Evolutionary conservation across 176 grass and related monocot genomes (phyloP), one percentile per base, ranked within the genome.

Genomic region (Cenchrus americanus): DNA sequence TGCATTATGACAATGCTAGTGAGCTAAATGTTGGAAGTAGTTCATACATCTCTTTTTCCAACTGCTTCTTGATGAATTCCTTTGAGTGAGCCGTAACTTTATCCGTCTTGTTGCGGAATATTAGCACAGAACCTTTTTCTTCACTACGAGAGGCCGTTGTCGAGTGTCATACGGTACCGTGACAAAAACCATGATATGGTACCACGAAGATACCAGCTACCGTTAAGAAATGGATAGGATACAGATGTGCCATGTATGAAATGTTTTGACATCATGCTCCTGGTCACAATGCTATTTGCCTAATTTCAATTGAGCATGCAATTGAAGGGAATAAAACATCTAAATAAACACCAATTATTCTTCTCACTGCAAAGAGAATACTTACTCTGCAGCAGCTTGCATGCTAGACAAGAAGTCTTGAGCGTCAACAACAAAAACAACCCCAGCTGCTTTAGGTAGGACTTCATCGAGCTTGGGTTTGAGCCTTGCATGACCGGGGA

Each of bases 31-130:
- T 65, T 14, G 24, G 76, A 55, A 58, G 21, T n/a, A 86, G 43
- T 67, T 40, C 90, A 76, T 95, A 98, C 93, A 98, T 88, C 91
- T 98, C 96, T 69, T 98, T 98, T 86, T 98, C 96, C 65, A 98
- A 83, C 57, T 98, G 96, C 62, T 98, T 98, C 85, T 73, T 95
- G 43, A 98, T 98, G 83, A 98, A 98, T 77, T 98, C 96, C 85
- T 95, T 95, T 21, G 96, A 93, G 82, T 98, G 96, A 79, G 93
- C 96, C 37, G 91, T 98, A 90, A 98, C 93, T 88, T 95, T 98
- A 88, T 98, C 93, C 65, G 88, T 91, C 83, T 95, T 98, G 80
- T 98, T 98, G 86, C 93, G 95, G 66, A 98, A 80, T 87, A 98
- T 92, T 66, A 98, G 77, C 60, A 98, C 72, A 66, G 93, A 53